Percentiles rank a stretch among this genome's conserved stretches.
phyloP scores from a whole-genome alignment of 176 grass and related monocot genomes.

The Triticum timopheevii region DNA sequence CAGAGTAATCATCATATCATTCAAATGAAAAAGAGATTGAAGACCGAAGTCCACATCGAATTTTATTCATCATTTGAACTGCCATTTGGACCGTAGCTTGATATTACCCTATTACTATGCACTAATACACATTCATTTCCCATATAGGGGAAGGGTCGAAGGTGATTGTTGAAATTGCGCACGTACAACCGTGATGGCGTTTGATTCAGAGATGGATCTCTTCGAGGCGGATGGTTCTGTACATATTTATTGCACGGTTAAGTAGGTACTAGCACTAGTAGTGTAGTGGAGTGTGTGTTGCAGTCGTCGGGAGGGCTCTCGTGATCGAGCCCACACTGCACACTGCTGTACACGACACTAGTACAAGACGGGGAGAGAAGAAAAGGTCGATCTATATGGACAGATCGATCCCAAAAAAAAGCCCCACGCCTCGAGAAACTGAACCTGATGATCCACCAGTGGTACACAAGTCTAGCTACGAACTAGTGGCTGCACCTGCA shows the following conservation, averaged over 20 bases:
- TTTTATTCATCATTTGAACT: too few species aligned
- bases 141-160: too few species aligned
- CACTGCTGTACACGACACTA: neutral
- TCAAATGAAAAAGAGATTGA: too few species aligned
- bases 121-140: too few species aligned
- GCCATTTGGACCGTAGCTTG: too few species aligned
- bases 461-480: neutral
- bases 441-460: slow-evolving; percentile 17
- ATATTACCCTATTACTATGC: too few species aligned
- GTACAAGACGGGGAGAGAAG: neutral
- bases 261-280: neutral
- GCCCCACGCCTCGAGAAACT: slow-evolving; percentile 12
- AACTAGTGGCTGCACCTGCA: neutral
- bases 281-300: neutral
- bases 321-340: neutral
- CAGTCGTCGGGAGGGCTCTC: neutral
- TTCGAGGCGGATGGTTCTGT: neutral
- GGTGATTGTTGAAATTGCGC: too few species aligned
- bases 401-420: neutral
- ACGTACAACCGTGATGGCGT: too few species aligned
- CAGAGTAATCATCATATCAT: too few species aligned
- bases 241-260: neutral
- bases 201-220: neutral
- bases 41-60: too few species aligned
- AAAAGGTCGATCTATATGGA: neutral